Evolutionary conservation across 129 eudicot species (phyloP).

Genomic region (Tanacetum coccineum): DNA sequence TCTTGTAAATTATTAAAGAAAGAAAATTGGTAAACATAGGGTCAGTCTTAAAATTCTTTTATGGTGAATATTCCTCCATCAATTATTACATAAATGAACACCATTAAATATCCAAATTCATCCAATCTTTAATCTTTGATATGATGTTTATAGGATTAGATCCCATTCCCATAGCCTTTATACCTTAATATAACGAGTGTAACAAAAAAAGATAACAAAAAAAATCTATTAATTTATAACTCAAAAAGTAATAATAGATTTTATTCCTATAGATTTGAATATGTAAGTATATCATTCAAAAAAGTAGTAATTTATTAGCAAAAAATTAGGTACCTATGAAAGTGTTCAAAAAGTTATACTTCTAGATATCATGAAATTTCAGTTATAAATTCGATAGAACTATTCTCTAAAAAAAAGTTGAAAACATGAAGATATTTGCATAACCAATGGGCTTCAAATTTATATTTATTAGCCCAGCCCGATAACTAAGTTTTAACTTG

Average conservation of each 20-base stretch:
- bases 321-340: too few relatives aligned
- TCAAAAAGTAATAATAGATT: too few relatives aligned
- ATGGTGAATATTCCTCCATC: slow-evolving; percentile 26
- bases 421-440: neutral
- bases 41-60: neutral
- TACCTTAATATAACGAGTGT: slow-evolving; percentile 10
- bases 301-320: too few relatives aligned
- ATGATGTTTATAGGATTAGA: slow-evolving; percentile 23
- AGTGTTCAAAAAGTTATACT: too few relatives aligned
- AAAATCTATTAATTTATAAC: too few relatives aligned
- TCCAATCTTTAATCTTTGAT: slow-evolving; percentile 16
- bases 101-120: slow-evolving; percentile 14
- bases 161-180: slow-evolving; percentile 20
- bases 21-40: neutral
- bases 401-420: neutral
- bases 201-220: neutral
- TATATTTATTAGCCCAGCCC: neutral
- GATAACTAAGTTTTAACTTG: neutral
- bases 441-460: neutral
- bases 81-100: slow-evolving; percentile 6
- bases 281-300: too few relatives aligned
- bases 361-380: too few relatives aligned
- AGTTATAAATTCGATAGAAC: too few relatives aligned
- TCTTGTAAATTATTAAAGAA: neutral
- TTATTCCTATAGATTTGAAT: too few relatives aligned